These are phyloP conservation scores for Stephania yunnanensis DNA, from an alignment of 164 flowering plant species.

Conservation along the genomic window DNA sequence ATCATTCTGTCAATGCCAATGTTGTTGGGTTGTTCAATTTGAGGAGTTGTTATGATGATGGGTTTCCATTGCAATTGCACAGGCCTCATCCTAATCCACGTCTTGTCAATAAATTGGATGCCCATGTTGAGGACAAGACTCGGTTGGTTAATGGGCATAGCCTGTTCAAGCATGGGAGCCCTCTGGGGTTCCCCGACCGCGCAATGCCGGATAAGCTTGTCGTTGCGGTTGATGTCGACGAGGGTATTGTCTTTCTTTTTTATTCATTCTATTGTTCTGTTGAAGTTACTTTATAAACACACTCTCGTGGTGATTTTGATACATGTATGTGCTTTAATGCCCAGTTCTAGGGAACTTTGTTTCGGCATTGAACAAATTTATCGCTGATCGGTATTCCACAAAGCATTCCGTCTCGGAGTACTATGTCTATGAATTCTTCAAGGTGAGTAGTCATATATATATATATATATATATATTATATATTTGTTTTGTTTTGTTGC, in stretches of 20 bases:
- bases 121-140: slow-evolving; percentile 21
- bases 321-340: slow-evolving; percentile 7
- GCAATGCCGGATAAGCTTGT: slow-evolving; percentile 37
- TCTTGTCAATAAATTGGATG: slow-evolving; percentile 28
- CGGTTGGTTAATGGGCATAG: slow-evolving; percentile 20
- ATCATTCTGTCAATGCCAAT: background rate
- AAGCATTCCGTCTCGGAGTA: slow-evolving; percentile 80
- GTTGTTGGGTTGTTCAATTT: slow-evolving; percentile 10
- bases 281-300: background rate
- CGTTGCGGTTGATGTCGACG: slow-evolving; percentile 91
- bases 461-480: too few relatives aligned
- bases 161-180: slow-evolving; percentile 27
- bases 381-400: slow-evolving; percentile 67
- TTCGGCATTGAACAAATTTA: slow-evolving; percentile 74
- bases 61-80: slow-evolving; percentile 4
- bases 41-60: slow-evolving; percentile 24
- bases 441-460: slow-evolving; percentile 43
- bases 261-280: background rate
- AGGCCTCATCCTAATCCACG: slow-evolving; percentile 26
- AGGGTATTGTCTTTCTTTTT: slow-evolving; percentile 39
- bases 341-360: slow-evolving; percentile 88
- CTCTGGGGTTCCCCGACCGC: slow-evolving; percentile 25
- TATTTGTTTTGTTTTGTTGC: too few relatives aligned
- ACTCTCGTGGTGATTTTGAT: too few relatives aligned
- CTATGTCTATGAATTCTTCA: slow-evolving; percentile 85